Conservation (phyloP, 768 basidiomycete species). For the Lentinula guzmanii region DNA sequence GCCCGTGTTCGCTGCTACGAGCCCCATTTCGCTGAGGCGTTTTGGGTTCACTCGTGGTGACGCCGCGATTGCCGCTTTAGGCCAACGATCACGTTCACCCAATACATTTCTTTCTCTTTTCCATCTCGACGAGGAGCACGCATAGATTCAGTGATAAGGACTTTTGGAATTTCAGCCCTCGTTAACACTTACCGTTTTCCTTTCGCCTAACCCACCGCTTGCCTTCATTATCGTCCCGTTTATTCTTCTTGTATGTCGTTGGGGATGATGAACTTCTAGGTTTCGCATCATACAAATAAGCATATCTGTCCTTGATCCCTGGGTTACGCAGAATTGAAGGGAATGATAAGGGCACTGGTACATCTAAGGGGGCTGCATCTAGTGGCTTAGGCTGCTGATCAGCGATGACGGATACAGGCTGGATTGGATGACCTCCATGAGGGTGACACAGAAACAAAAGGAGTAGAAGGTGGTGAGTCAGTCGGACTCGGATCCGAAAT, state of each 20-base stretch:
- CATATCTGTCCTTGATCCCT: slow-evolving; percentile 43
- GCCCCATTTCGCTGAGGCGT: too few relatives aligned
- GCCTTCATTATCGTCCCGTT: slow-evolving; percentile 63
- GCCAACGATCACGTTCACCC: too few relatives aligned
- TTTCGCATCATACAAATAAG: slow-evolving; percentile 36
- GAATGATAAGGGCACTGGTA: slow-evolving; percentile 59
- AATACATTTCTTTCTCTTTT: too few relatives aligned
- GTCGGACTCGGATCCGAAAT: too few relatives aligned
- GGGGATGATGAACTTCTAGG: slow-evolving; percentile 9
- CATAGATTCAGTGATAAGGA: not conserved
- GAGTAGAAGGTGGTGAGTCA: not conserved
- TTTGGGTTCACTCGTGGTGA: too few relatives aligned
- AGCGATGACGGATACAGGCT: not conserved
- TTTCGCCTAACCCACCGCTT: slow-evolving; percentile 73
- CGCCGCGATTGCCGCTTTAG: too few relatives aligned
- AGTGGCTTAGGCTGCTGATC: not conserved
- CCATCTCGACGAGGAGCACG: too few relatives aligned
- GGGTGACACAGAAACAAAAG: too few relatives aligned
- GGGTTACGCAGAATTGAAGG: slow-evolving; percentile 63
- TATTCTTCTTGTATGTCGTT: slow-evolving; percentile 30
- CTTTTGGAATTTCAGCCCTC: not conserved
- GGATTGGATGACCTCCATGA: not conserved
- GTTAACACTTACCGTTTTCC: slow-evolving; percentile 56
- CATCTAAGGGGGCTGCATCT: not conserved
- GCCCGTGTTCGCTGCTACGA: too few relatives aligned